Base-by-base conservation (phyloP, 768 basidiomycete species). In the Termitomyces sp. region DNA sequence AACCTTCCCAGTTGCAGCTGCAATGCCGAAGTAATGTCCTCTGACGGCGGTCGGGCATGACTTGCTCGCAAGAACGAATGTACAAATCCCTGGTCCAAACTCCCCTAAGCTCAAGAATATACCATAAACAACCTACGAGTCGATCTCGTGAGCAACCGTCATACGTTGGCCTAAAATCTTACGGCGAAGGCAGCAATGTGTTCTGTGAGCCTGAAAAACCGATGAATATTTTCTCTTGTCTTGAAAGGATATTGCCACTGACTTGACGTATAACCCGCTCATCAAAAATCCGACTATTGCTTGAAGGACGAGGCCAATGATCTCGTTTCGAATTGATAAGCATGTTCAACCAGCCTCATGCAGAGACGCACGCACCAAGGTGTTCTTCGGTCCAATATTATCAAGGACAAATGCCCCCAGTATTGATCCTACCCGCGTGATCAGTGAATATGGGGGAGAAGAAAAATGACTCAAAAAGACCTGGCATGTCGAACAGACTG, bases 101-200 rank as follows among this genome's bases (percentile, higher is more conserved):
- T 96, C 96, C 43, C 96, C 95, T 56, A 94, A 88, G 67, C 84
- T 86, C 66, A 95, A 70, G 82, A 96, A 97, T 47, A 96, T 84
- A 8, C 94, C 96, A 68, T 96, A 96, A 8, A 97, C 76, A 40
- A 95, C 85, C 84, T 86, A 57, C 36, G 37, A 7, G 29, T 32
- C 11, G 0, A 10, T 32, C 31, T 55, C 17, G 9, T 43, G 10
- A 45, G 17, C 42, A 17, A 5, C 17, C 6, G 11, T 32, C 11
- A 34, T 11, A 48, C 3, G 12, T 34, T 29, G 32, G 20, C 17
- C 7, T 11, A 29, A n/a, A 50, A 36, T 15, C 32, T 63, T 64
- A 87, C 87, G 31, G 91, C 88, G 61, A 92, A 94, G 5, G 79
- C 90, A 20, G 75, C 90, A 51, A 93, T 81, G 60, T 91, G 79